These are phyloP conservation scores for Penicillium coffeae DNA, from an alignment of 495 filamentous ascomycete genomes.

Conservation along the genomic window DNA sequence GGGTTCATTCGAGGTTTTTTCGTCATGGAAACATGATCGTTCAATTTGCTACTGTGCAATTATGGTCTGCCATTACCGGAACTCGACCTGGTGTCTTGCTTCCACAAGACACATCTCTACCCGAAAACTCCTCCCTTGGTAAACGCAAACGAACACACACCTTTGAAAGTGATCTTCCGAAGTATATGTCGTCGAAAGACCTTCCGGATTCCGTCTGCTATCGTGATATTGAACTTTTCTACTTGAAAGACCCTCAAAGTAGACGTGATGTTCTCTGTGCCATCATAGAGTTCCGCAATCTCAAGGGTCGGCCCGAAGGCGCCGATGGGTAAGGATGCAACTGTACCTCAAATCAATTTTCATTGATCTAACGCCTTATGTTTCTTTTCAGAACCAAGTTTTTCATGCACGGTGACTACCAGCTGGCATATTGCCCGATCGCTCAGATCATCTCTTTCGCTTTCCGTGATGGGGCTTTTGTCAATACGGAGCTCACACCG, in stretches of 20 bases:
- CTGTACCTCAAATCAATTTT: neutral
- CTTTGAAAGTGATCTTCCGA: constrained; percentile 28
- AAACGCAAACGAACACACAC: constrained; percentile 15
- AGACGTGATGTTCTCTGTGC: constrained; percentile 26
- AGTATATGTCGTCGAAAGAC: constrained; percentile 17
- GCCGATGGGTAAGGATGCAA: constrained; percentile 22
- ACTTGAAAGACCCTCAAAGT: constrained; percentile 20
- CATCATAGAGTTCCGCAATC: constrained; percentile 26
- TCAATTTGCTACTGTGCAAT: constrained; percentile 23
- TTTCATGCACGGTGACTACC: constrained; percentile 29
- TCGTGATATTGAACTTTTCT: constrained; percentile 29
- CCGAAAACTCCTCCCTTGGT: constrained; percentile 8
- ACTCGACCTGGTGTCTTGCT: constrained; percentile 25
- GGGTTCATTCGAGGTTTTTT: constrained; percentile 5
- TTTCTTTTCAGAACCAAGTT: constrained; percentile 27
- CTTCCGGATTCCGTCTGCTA: constrained; percentile 29
- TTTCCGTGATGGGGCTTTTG: constrained; percentile 26
- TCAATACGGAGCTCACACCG: constrained; percentile 23
- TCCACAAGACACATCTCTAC: constrained; percentile 18
- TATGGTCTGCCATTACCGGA: constrained; percentile 31
- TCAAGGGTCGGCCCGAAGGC: constrained; percentile 26
- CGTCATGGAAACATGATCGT: constrained; percentile 27
- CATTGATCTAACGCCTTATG: constrained; percentile 6
- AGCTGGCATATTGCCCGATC: constrained; percentile 30
- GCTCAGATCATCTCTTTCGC: constrained; percentile 27